phyloP scores from a whole-genome alignment of 495 filamentous ascomycete species.

The Bacidia rubella region DNA sequence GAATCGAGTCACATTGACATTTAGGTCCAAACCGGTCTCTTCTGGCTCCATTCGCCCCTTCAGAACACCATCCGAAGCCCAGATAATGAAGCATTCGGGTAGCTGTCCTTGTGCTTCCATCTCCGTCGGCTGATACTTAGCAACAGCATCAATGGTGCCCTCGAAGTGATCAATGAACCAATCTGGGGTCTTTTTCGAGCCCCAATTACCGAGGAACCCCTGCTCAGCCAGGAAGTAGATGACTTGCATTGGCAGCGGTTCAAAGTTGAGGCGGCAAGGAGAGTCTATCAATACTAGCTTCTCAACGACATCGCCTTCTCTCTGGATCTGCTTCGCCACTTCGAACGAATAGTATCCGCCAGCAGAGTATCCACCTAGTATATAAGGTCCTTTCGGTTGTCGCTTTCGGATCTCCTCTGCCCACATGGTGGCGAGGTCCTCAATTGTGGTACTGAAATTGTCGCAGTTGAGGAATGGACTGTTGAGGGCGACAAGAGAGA shows the following conservation, averaged over 20 bases:
- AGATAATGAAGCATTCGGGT: background rate
- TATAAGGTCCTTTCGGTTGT: constrained; percentile 52
- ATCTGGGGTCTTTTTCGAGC: constrained; percentile 14
- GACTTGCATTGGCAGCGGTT: background rate
- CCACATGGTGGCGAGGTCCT: constrained; percentile 42
- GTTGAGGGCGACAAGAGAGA: constrained; percentile 46
- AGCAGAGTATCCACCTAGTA: constrained; percentile 43
- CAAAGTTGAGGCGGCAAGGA: constrained; percentile 6
- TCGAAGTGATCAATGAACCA: constrained; percentile 1
- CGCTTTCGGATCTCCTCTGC: constrained; percentile 46
- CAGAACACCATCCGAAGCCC: background rate
- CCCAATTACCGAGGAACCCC: constrained; percentile 23
- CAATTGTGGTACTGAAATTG: constrained; percentile 38
- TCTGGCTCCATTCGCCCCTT: background rate
- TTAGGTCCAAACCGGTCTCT: background rate
- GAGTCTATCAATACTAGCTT: constrained; percentile 27
- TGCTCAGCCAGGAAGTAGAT: background rate
- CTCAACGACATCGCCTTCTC: constrained; percentile 20
- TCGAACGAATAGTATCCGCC: constrained; percentile 34
- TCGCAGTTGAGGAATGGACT: constrained; percentile 48
- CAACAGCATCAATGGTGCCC: background rate
- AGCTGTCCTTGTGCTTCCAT: background rate
- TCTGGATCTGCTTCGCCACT: constrained; percentile 21
- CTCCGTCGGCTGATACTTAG: background rate
- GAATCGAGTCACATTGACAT: background rate